Evolutionary conservation across 441 rosid genomes (phyloP).

Genomic region (Raphanus hybrid): DNA sequence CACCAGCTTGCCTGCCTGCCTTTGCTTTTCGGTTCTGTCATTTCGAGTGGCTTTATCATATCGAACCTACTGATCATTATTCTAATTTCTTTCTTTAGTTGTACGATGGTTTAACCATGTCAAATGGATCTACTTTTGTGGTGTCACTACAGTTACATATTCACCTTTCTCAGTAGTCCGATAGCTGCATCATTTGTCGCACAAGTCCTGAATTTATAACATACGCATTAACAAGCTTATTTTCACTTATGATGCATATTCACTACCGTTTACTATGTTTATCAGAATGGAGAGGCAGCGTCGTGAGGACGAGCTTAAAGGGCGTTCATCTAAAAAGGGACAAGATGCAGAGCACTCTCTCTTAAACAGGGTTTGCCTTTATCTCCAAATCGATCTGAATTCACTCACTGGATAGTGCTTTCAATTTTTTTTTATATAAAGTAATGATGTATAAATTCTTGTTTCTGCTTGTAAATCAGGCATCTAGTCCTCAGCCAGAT

Average conservation of each 20-base stretch:
- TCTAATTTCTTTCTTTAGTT: conserved; percentile 4
- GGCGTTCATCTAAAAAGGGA: conserved; percentile 66
- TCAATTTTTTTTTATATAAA: neutral
- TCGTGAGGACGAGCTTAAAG: conserved; percentile 75
- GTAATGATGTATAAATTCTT: conserved; percentile 14
- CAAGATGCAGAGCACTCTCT: conserved; percentile 70
- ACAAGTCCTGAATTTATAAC: conserved; percentile 16
- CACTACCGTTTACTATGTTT: conserved; percentile 15
- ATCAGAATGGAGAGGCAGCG: conserved; percentile 82
- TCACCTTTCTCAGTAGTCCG: conserved; percentile 4
- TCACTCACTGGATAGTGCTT: conserved; percentile 8
- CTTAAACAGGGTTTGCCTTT: conserved; percentile 56
- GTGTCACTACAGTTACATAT: conserved; percentile 10
- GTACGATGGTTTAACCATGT: conserved; percentile 6
- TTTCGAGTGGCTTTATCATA: conserved; percentile 18
- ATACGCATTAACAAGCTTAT: conserved; percentile 17
- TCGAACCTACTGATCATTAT: conserved; percentile 1
- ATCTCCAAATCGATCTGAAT: conserved; percentile 27
- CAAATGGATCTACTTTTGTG: conserved; percentile 9
- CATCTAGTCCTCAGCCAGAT: conserved; percentile 74
- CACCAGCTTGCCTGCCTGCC: conserved; percentile 20
- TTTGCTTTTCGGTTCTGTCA: conserved; percentile 14
- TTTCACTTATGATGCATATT: conserved; percentile 24
- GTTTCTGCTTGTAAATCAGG: conserved; percentile 49
- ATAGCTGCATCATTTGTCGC: conserved; percentile 19